Percentiles rank a stretch among this genome's conserved stretches.
phyloP scores from a whole-genome alignment of 2,329 filamentous ascomycete genomes.

The Talaromyces sp. region DNA sequence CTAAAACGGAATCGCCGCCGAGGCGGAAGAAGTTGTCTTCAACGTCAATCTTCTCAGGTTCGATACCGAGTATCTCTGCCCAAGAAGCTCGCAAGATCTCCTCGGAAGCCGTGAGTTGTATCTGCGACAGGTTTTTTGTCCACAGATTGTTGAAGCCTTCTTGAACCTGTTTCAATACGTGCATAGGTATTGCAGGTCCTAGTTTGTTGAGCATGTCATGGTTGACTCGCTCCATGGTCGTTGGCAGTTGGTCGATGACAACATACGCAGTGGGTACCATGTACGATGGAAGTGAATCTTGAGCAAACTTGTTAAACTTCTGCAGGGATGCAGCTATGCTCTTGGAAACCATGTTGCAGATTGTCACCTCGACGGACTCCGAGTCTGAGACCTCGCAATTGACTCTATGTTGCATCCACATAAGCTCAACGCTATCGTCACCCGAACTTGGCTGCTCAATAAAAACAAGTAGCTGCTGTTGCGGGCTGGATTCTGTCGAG shows the following conservation, averaged over 20 bases:
- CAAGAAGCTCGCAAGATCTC: constrained; percentile 27
- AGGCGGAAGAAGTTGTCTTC: constrained; percentile 62
- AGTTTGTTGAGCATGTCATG: neutral
- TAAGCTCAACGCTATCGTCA: constrained; percentile 30
- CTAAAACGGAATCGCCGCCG: constrained; percentile 60
- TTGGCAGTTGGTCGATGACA: constrained; percentile 41
- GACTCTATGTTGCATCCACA: constrained; percentile 29
- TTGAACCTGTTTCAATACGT: constrained; percentile 6
- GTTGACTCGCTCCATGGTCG: constrained; percentile 18
- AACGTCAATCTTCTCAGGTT: constrained; percentile 47
- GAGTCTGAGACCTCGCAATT: constrained; percentile 20
- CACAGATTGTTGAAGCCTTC: constrained; percentile 8
- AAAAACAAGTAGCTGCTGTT: constrained; percentile 27
- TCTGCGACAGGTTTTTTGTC: neutral
- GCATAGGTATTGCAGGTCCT: neutral
- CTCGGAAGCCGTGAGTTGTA: constrained; percentile 26
- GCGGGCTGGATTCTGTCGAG: neutral
- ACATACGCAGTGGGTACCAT: constrained; percentile 48
- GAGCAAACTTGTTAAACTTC: constrained; percentile 40
- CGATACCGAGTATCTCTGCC: constrained; percentile 19
- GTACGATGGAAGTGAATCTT: constrained; percentile 44
- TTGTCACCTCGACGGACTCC: constrained; percentile 19
- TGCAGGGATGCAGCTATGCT: constrained; percentile 39
- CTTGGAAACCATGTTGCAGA: constrained; percentile 26
- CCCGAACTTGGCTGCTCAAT: constrained; percentile 32